Conservation (phyloP, 1,139 yeast species). For the Chernovozyma sophiae-reginae region DNA sequence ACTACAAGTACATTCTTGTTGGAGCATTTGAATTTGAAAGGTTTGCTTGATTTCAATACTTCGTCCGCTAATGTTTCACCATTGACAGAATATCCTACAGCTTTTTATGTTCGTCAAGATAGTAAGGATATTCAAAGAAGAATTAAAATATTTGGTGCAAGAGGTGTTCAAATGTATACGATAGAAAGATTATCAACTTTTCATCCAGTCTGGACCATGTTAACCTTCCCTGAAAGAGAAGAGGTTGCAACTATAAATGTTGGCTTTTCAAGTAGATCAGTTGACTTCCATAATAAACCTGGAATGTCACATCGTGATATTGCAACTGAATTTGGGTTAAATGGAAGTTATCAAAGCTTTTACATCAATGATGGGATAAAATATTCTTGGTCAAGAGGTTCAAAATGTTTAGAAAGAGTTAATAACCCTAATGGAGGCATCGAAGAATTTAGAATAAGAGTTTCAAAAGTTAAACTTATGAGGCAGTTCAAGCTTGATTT, state of each 20-base stretch:
- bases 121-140: constrained; percentile 40
- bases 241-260: constrained; percentile 52
- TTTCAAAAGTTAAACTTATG: constrained; percentile 54
- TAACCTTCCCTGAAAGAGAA: constrained; percentile 39
- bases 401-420: constrained; percentile 49
- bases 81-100: constrained; percentile 34
- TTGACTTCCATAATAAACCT: constrained; percentile 48
- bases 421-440: constrained; percentile 52
- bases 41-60: constrained; percentile 29
- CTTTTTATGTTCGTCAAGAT: constrained; percentile 46
- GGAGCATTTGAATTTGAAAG: constrained; percentile 35
- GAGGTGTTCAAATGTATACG: constrained; percentile 40
- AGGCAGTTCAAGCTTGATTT: constrained; percentile 58
- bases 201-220: constrained; percentile 51
- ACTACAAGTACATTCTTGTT: constrained; percentile 36
- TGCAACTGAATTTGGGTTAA: constrained; percentile 26
- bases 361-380: constrained; percentile 49
- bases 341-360: constrained; percentile 39
- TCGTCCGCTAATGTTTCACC: constrained; percentile 37
- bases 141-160: constrained; percentile 46
- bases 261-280: constrained; percentile 41
- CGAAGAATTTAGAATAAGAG: constrained; percentile 50
- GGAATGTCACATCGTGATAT: constrained; percentile 44
- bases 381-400: constrained; percentile 52
- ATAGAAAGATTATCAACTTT: constrained; percentile 49